phyloP scores from a whole-genome alignment of 73 alveolate species.

The Paramecium sexaurelia region DNA sequence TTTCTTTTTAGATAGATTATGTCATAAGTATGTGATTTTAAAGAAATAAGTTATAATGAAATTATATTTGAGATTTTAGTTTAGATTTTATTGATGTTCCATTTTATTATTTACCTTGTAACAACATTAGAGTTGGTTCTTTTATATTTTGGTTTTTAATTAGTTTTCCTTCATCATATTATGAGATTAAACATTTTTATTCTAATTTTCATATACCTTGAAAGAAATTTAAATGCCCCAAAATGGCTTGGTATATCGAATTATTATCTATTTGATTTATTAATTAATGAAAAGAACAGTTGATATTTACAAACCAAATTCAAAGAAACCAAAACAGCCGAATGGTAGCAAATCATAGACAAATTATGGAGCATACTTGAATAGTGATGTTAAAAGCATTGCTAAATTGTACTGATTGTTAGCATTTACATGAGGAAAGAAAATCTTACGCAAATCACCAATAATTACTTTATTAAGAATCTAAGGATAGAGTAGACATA shows the following conservation, averaged over 20 bases:
- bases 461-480: constrained; percentile 7
- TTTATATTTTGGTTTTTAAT: background rate
- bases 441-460: constrained; percentile 16
- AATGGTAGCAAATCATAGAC: constrained; percentile 1
- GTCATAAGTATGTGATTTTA: background rate
- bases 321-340: constrained; percentile 4
- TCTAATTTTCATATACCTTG: background rate
- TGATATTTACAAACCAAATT: constrained; percentile 24
- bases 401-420: constrained; percentile 34
- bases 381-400: background rate
- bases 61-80: background rate
- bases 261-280: background rate
- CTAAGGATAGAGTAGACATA: background rate
- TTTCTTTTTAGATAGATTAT: background rate
- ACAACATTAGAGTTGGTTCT: background rate
- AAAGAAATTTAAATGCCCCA: background rate
- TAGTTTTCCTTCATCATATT: background rate
- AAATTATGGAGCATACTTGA: background rate
- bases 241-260: background rate
- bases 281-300: constrained; percentile 37
- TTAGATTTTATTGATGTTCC: background rate
- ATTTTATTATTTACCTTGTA: background rate
- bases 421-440: constrained; percentile 20
- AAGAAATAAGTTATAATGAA: background rate
- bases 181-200: background rate